Evolutionary conservation across 2,329 filamentous ascomycete species (phyloP), one percentile per base, ranked within the genome.

Genomic region (Fonsecaea erecta): DNA sequence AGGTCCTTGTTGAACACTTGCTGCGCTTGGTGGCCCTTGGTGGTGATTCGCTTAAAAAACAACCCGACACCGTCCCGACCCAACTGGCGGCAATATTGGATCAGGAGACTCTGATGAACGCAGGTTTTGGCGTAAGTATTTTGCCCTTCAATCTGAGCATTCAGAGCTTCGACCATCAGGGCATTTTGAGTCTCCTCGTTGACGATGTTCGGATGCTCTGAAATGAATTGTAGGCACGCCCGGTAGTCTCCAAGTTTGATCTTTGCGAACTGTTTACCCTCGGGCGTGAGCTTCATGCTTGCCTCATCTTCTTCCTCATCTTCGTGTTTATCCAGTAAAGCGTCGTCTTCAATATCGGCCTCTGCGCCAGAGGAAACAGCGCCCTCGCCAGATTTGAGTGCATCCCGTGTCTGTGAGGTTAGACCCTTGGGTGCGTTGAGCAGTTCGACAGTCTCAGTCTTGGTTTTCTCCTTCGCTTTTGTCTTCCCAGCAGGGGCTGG

Each of bases 1-100:
- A 99, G 93, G 76, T 99, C 95, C 77, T 97, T 94, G 76, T 86
- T 87, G 82, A 99, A 99, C 52, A 98, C 85, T 52, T 91, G 92
- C 73, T 91, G 89, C 6, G 95, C 96, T 79, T 97, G 90, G 78
- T 99, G 94, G 34, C 90, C 91, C 72, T 87, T 88, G 2, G 91
- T 96, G 24, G 91, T 95, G 77, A 99, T 93, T 64, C 94, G 90
- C 80, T 95, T 96, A 85, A 99, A 99, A 83, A 99, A 99, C 32
- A 98, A 80, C 5, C 87, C 86, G 8, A 97, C 93, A 24, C 94
- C 94, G 73, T 98, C 92, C 70, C 87, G 88, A 67, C 94, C 93
- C 6, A 99, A 84, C 48, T 92, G 90, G 9, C 94, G 88, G 80
- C 95, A 99, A 81, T 99, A 99, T 77, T 99, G 95, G 46, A 99